A percentile compares a stretch with the other conserved stretches of the same genome.
Evolutionary conservation across 2,329 filamentous ascomycete species (phyloP).

Genomic region (Alternaria angustiovoidea): DNA sequence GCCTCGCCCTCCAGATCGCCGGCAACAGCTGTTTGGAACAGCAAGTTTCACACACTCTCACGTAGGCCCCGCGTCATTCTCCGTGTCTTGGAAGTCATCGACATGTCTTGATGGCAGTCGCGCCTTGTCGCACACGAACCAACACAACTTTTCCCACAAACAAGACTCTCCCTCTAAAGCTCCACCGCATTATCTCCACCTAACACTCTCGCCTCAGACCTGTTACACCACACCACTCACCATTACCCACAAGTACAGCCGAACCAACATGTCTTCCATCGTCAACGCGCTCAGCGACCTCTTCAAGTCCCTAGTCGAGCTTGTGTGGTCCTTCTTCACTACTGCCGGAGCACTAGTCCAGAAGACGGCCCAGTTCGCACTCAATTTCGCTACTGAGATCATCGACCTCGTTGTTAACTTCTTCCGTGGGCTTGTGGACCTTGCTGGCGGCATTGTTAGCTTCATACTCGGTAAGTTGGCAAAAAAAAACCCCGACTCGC

Average conservation of each 20-base stretch:
- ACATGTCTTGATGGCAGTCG: constrained; percentile 11
- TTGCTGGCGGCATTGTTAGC: constrained; percentile 44
- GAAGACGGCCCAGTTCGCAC: constrained; percentile 38
- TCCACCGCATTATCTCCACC: neutral
- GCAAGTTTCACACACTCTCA: constrained; percentile 8
- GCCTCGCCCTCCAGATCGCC: constrained; percentile 8
- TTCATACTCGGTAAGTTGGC: constrained; percentile 43
- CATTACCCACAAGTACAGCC: neutral
- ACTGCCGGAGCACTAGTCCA: constrained; percentile 44
- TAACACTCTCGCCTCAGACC: neutral
- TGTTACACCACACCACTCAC: constrained; percentile 3
- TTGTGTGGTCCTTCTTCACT: constrained; percentile 48
- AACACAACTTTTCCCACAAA: constrained; percentile 3
- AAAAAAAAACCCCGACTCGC: neutral
- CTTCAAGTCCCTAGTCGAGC: constrained; percentile 41
- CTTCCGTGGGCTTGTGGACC: constrained; percentile 43
- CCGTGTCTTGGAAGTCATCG: neutral
- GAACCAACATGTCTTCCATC: constrained; percentile 44
- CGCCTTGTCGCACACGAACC: constrained; percentile 13
- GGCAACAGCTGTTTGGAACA: constrained; percentile 13
- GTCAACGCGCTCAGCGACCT: constrained; percentile 44
- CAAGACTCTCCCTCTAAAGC: neutral
- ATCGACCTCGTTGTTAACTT: constrained; percentile 45
- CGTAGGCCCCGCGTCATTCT: constrained; percentile 36
- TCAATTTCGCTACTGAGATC: constrained; percentile 37